Evolutionary conservation across 768 basidiomycete genomes (phyloP), one percentile per base, ranked within the genome.

Genomic region (Mycena olivaceomarginata): DNA sequence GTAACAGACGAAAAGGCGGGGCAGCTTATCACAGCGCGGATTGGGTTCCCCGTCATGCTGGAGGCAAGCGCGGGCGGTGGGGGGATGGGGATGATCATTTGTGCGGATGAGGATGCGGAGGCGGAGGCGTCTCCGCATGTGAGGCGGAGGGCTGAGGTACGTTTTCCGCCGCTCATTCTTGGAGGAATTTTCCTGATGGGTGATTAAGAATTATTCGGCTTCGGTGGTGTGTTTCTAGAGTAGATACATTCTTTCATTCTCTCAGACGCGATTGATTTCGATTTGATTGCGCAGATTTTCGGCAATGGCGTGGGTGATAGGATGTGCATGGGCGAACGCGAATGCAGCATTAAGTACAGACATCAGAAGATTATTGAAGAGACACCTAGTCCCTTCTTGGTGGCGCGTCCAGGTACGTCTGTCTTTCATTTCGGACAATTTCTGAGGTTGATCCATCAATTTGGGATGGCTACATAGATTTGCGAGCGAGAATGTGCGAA

Each of bases 301-400:
- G 94, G 94, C 15, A 91, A n/a, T n/a, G n/a, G n/a, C n/a, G n/a
- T n/a, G n/a, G n/a, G n/a, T n/a, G n/a, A n/a, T n/a, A n/a, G n/a
- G n/a, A n/a, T n/a, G n/a, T n/a, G n/a, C n/a, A n/a, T n/a, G n/a
- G n/a, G n/a, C n/a, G n/a, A n/a, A n/a, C n/a, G n/a, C n/a, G n/a
- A n/a, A n/a, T n/a, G n/a, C n/a, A n/a, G n/a, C n/a, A n/a, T n/a
- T n/a, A n/a, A n/a, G n/a, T n/a, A n/a, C n/a, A n/a, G n/a, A n/a
- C n/a, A n/a, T n/a, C n/a, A n/a, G n/a, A n/a, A n/a, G n/a, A 89
- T 95, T 4, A 90, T 95, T 25, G 94, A 95, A 95, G 79, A 95
- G 79, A 89, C 90, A 5, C 92, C 92, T 0, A 93, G 92, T 78
- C 92, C 93, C 0, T 94, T 93, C 80, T 86, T 92, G 57, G 68